phyloP scores from a whole-genome alignment of 2,329 filamentous ascomycete genomes.

The Trichoderma aggressivum region DNA sequence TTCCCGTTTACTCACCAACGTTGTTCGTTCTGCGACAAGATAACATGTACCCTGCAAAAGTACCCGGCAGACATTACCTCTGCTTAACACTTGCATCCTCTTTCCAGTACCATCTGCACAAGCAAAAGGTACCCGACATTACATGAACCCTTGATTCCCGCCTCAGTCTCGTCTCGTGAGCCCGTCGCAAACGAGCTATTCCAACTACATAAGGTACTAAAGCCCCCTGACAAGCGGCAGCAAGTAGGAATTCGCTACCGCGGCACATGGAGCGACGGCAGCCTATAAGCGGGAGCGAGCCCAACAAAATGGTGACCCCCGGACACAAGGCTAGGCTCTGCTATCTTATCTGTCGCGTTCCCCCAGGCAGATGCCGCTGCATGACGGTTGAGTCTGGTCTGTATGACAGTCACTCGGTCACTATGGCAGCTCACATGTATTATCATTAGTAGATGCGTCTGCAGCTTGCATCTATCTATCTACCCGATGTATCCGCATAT shows the following conservation, averaged over 20 bases:
- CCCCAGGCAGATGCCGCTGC: not conserved
- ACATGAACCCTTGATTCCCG: not conserved
- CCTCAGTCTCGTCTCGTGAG: not conserved
- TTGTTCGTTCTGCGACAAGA: not conserved
- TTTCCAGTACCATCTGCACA: not conserved
- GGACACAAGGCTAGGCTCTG: not conserved
- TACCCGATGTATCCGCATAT: not conserved
- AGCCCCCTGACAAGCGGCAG: not conserved
- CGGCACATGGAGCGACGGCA: not conserved
- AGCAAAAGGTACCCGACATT: too few relatives aligned
- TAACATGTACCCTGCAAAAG: not conserved
- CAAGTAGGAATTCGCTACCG: slow-evolving; percentile 7
- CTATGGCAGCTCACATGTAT: not conserved
- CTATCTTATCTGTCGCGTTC: not conserved
- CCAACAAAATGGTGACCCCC: not conserved
- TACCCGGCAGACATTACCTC: not conserved
- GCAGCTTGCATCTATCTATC: not conserved
- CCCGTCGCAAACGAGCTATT: not conserved
- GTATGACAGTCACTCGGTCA: not conserved
- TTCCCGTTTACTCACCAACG: too few relatives aligned
- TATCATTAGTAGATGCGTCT: not conserved
- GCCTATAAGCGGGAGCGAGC: not conserved
- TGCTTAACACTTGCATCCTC: not conserved
- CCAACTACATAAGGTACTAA: not conserved
- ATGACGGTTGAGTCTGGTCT: not conserved